These are phyloP conservation scores for Geotrichum australiense DNA, from an alignment of 1,139 yeast species.

Conservation along the genomic window DNA sequence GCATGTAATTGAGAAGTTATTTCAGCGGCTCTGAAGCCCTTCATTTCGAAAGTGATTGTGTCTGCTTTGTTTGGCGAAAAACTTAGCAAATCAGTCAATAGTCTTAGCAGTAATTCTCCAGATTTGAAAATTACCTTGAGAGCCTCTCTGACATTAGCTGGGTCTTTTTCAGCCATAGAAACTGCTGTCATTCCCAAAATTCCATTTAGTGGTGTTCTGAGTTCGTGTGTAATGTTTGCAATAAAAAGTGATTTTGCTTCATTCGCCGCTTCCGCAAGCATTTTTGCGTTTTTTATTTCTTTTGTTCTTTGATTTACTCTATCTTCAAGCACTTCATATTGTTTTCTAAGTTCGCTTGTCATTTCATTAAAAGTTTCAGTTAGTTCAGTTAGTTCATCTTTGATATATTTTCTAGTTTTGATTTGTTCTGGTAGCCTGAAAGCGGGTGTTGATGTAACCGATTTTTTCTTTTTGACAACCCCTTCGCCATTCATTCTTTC, in stretches of 20 bases:
- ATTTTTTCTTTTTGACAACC: too few relatives aligned
- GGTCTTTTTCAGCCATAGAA: slow-evolving; percentile 78
- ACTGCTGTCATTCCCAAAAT: slow-evolving; percentile 90
- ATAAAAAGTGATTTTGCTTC: slow-evolving; percentile 91
- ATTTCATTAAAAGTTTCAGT: slow-evolving; percentile 88
- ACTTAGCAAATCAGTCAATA: slow-evolving; percentile 76
- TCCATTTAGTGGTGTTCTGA: slow-evolving; percentile 88
- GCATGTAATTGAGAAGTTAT: slow-evolving; percentile 80
- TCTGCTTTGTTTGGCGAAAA: slow-evolving; percentile 75
- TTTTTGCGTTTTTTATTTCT: slow-evolving; percentile 56
- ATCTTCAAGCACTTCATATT: slow-evolving; percentile 79
- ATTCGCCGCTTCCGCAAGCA: slow-evolving; percentile 56
- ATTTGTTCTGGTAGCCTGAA: slow-evolving; percentile 33
- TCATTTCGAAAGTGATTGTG: slow-evolving; percentile 70
- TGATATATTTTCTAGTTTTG: slow-evolving; percentile 34
- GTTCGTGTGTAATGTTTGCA: slow-evolving; percentile 89
- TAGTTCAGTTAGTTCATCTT: slow-evolving; percentile 83
- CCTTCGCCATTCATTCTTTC: too few relatives aligned
- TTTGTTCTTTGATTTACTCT: slow-evolving; percentile 81
- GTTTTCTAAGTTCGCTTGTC: slow-evolving; percentile 85
- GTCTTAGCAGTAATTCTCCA: slow-evolving; percentile 78
- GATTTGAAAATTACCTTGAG: slow-evolving; percentile 74
- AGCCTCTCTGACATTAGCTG: slow-evolving; percentile 55
- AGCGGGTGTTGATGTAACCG: too few relatives aligned
- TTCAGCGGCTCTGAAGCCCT: slow-evolving; percentile 64